A percentile compares a stretch with the other conserved stretches of the same genome.
These are phyloP conservation scores for Suillus americanus DNA, from an alignment of 768 basidiomycete genomes.

Conservation along the genomic window DNA sequence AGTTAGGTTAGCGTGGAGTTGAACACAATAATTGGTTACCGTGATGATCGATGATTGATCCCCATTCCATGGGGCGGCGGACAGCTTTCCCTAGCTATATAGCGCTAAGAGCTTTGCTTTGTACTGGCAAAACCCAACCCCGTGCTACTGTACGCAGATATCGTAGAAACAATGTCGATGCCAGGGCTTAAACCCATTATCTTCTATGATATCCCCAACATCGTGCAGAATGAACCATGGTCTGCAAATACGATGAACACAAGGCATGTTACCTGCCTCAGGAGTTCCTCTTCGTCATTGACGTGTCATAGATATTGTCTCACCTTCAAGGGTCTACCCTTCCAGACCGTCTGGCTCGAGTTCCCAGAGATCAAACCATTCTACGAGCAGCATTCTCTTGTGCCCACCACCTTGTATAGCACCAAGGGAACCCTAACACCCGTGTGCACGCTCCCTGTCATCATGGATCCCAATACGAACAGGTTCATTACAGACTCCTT, in stretches of 20 bases:
- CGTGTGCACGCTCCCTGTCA: slow-evolving; percentile 45
- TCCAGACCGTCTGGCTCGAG: slow-evolving; percentile 52
- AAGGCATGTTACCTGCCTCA: slow-evolving; percentile 20
- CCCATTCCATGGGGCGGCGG: no score
- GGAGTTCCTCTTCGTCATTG: not conserved
- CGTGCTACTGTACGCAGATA: no score
- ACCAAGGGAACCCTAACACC: slow-evolving; percentile 27
- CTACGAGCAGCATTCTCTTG: slow-evolving; percentile 30
- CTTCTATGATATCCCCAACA: slow-evolving; percentile 38
- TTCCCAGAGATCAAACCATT: slow-evolving; percentile 45
- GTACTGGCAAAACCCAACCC: no score
- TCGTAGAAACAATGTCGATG: slow-evolving; percentile 11
- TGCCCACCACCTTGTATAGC: not conserved
- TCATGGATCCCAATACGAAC: slow-evolving; percentile 45
- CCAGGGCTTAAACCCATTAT: slow-evolving; percentile 22
- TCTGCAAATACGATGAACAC: slow-evolving; percentile 39
- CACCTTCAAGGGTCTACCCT: slow-evolving; percentile 36
- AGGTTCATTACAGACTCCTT: slow-evolving; percentile 41
- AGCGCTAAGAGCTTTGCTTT: no score
- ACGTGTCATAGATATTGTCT: not conserved
- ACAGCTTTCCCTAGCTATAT: no score
- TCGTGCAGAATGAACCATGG: slow-evolving; percentile 31
- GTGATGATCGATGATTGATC: no score
- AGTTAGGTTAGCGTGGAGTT: no score
- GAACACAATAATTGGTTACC: no score